Base-by-base conservation (phyloP, 2,329 filamentous ascomycete genomes). In the Aspergillus tamarii region DNA sequence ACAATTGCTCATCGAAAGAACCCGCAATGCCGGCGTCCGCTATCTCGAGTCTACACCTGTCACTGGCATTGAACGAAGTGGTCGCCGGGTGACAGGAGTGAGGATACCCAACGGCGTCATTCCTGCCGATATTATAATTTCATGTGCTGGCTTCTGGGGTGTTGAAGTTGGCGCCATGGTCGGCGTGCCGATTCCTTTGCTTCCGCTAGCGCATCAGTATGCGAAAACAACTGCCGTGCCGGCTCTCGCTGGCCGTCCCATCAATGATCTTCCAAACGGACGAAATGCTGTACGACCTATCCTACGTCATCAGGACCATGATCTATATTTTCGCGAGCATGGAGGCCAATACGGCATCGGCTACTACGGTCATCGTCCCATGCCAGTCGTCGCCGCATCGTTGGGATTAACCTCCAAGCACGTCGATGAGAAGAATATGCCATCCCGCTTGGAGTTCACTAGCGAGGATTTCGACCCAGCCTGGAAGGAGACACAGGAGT, bases 81-180 rank as follows among this genome's bases (percentile, higher is more conserved):
- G 81, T 8, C 81, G 82, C 21, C 80, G 74, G 3, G 85, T 88
- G 14, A 88, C 85, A 0, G 87, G 87, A 2, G 87, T 89, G 0
- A 76, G 66, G 1, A 88, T 85, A 0, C 76, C 79, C 1, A 74
- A 74, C 4, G 83, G 83, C 26, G 82, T 71, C 0, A 79, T 89
- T 23, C 77, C 84, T 0, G 87, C 87, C 0, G 87, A 89, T 60
- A 84, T 89, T 28, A 80, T 89, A 57, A 75, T 89, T 43, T 89
- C 86, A 1, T 89, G 87, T 65, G 87, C 86, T 8, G 87, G 87
- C 0, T 88, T 89, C 73, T 89, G 87, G 87, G 87, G 87, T 12
- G 87, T 89, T 9, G 87, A 89, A 70, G 78, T 89, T 8, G 87
- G 87, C 26, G 84, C 83, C 7, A 87, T 89, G 87, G 81, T 85